A percentile compares a stretch with the other conserved stretches of the same genome.
Conservation (phyloP, 2,329 filamentous ascomycete species). For the Graphium sp. region DNA sequence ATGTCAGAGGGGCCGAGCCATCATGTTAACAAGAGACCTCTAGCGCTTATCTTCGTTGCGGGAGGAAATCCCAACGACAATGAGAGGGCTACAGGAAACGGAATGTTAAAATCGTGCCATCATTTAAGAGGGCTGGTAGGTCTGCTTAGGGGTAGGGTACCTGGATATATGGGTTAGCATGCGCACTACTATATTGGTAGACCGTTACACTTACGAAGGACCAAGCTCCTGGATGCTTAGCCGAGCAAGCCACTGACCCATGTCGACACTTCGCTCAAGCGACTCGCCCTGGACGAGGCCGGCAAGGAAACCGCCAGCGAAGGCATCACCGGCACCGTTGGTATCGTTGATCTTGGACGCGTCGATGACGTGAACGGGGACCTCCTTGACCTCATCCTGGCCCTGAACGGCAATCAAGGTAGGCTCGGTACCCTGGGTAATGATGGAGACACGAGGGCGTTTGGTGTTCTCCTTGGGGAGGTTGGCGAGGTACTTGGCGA, state of each 20-base stretch:
- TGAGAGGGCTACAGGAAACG: not conserved
- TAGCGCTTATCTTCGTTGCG: too few relatives aligned
- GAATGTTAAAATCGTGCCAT: not conserved
- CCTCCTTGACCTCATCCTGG: constrained; percentile 55
- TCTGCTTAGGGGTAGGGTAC: constrained; percentile 70
- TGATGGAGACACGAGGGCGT: constrained; percentile 70
- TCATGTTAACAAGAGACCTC: too few relatives aligned
- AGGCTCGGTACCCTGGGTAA: constrained; percentile 88
- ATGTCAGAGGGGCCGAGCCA: too few relatives aligned
- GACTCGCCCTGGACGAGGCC: constrained; percentile 74
- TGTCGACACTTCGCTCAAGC: constrained; percentile 64
- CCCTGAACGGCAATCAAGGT: constrained; percentile 71
- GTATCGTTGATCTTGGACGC: constrained; percentile 79
- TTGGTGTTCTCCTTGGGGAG: constrained; percentile 83
- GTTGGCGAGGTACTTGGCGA: constrained; percentile 71
- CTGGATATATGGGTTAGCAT: constrained; percentile 19
- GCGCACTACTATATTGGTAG: too few relatives aligned
- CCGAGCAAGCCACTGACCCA: constrained; percentile 92
- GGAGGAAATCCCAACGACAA: too few relatives aligned
- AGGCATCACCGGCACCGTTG: constrained; percentile 92
- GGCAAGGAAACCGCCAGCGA: constrained; percentile 85
- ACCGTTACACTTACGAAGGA: constrained; percentile 66
- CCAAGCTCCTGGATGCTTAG: constrained; percentile 91
- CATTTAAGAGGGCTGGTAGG: constrained; percentile 33
- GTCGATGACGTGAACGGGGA: constrained; percentile 65